Percentiles rank a stretch among this genome's conserved stretches.
These are phyloP conservation scores for Chaetomium sp. DNA, from an alignment of 2,329 filamentous ascomycete species.

Conservation along the genomic window DNA sequence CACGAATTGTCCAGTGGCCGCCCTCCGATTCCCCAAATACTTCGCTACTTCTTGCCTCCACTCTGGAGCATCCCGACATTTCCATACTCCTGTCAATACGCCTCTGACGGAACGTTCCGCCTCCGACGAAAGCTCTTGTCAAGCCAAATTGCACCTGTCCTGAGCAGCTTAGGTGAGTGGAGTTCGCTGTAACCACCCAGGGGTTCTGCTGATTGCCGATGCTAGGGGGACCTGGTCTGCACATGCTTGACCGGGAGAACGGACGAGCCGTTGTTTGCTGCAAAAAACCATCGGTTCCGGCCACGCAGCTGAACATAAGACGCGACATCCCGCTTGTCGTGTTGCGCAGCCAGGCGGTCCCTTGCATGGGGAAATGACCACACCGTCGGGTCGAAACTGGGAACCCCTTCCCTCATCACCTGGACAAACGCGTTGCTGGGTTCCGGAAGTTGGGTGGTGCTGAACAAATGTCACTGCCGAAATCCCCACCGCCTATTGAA, in stretches of 20 bases:
- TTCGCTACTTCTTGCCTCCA: neutral
- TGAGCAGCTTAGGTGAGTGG: slow-evolving; percentile 29
- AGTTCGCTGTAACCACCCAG: slow-evolving; percentile 18
- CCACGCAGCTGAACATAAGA: slow-evolving; percentile 22
- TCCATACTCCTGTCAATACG: no score
- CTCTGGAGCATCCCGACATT: neutral
- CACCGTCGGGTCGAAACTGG: slow-evolving; percentile 18
- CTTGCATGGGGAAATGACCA: slow-evolving; percentile 28
- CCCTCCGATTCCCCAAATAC: neutral
- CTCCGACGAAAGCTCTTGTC: slow-evolving; percentile 9
- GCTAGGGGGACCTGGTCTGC: slow-evolving; percentile 26
- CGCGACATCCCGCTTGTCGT: slow-evolving; percentile 22
- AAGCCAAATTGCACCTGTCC: slow-evolving; percentile 25
- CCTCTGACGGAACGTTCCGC: neutral
- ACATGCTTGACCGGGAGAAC: slow-evolving; percentile 21
- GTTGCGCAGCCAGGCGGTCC: slow-evolving; percentile 26
- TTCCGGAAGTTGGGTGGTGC: slow-evolving; percentile 24
- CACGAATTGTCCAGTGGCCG: neutral
- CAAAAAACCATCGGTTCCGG: slow-evolving; percentile 18
- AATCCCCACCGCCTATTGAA: slow-evolving; percentile 24
- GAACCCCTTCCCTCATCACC: slow-evolving; percentile 20
- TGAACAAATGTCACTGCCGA: slow-evolving; percentile 16
- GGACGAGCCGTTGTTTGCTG: slow-evolving; percentile 19
- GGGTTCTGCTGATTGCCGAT: slow-evolving; percentile 31
- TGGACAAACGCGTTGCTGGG: slow-evolving; percentile 22